Evolutionary conservation across 257 asterid genomes (phyloP).

Genomic region (Solanum medicagineum): DNA sequence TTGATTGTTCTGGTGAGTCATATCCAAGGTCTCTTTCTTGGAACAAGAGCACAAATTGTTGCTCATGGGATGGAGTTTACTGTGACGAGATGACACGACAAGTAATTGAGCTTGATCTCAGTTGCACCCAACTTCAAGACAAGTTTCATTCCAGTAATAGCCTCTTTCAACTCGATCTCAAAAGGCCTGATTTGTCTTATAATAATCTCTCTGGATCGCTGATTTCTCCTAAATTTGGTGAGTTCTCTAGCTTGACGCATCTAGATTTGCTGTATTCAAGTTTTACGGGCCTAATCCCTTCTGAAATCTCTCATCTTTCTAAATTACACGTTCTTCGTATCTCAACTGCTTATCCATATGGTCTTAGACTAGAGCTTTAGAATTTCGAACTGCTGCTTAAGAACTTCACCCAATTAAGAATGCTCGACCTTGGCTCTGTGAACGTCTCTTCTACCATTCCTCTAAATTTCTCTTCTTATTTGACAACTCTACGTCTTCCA

Average conservation of each 20-base stretch:
- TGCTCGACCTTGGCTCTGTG: accelerated
- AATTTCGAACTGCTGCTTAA: neutral
- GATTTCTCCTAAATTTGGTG: constrained; percentile 3
- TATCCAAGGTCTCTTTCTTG: neutral
- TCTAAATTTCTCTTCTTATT: neutral
- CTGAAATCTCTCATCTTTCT: neutral
- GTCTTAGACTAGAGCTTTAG: neutral
- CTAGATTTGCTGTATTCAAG: constrained; percentile 5
- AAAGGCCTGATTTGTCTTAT: neutral
- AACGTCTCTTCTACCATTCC: constrained; percentile 6
- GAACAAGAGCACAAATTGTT: neutral
- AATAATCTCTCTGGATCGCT: neutral
- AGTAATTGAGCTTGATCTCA: constrained; percentile 8
- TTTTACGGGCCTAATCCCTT: neutral
- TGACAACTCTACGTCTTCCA: neutral
- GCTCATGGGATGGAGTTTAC: constrained; percentile 10
- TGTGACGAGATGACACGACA: neutral
- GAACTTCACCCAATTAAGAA: neutral
- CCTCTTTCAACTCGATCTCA: constrained; percentile 1
- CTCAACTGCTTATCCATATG: accelerated
- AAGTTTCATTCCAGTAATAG: neutral
- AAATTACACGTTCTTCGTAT: neutral
- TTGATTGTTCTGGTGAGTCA: neutral
- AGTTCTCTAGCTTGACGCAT: neutral
- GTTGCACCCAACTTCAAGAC: constrained; percentile 8